Conservation (phyloP, 1,139 yeast genomes). For the Candida tetrigidarum region DNA sequence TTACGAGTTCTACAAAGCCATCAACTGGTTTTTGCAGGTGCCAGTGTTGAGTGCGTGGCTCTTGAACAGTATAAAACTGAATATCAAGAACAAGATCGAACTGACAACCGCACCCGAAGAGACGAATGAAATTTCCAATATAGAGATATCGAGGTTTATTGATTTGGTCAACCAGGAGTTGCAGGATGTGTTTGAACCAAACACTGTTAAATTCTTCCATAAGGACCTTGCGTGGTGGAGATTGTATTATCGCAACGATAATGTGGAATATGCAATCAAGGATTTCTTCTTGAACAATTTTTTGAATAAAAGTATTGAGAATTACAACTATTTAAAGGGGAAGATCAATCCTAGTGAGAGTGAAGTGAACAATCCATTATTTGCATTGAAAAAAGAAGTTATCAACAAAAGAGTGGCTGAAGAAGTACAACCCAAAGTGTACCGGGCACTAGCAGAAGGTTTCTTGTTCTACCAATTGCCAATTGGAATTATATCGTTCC, state of each 20-base stretch:
- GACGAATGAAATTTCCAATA: constrained; percentile 12
- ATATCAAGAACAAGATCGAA: constrained; percentile 12
- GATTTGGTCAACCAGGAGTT: constrained; percentile 42
- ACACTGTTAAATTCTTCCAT: constrained; percentile 32
- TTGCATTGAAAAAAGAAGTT: constrained; percentile 32
- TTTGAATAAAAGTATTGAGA: constrained; percentile 45
- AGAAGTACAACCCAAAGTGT: constrained; percentile 47
- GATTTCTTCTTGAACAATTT: constrained; percentile 40
- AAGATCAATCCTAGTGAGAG: constrained; percentile 30
- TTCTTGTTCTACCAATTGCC: constrained; percentile 47
- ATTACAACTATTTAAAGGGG: constrained; percentile 43
- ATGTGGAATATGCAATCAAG: constrained; percentile 49
- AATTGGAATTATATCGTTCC: constrained; percentile 33
- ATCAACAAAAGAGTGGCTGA: constrained; percentile 29
- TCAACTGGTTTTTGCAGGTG: constrained; percentile 33
- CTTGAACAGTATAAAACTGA: constrained; percentile 23
- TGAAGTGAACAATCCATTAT: constrained; percentile 33
- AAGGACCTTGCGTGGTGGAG: constrained; percentile 47
- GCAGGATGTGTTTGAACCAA: constrained; percentile 39
- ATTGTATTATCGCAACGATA: constrained; percentile 47
- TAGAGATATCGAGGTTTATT: constrained; percentile 34
- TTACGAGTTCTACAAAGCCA: constrained; percentile 36
- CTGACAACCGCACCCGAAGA: constrained; percentile 8
- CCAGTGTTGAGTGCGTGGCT: constrained; percentile 29
- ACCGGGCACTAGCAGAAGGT: constrained; percentile 31